phyloP scores from a whole-genome alignment of 1,284 basidiomycete species.

The Kwoniella shivajii region DNA sequence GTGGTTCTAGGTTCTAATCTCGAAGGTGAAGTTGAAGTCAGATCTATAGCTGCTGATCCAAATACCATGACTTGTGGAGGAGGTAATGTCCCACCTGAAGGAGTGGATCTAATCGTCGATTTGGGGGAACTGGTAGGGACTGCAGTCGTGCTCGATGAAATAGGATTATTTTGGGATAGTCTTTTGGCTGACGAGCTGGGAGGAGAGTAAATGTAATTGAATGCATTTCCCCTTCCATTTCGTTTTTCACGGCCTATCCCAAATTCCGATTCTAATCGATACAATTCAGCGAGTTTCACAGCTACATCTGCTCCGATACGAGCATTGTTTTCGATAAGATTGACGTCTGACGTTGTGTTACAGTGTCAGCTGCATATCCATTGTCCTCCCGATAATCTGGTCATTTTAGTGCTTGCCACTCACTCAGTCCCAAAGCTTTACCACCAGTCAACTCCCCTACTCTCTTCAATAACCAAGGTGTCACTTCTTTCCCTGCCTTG shows the following conservation, averaged over 20 bases:
- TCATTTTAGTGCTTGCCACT: conserved; percentile 35
- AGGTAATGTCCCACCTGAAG: conserved; percentile 15
- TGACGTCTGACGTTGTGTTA: conserved; percentile 65
- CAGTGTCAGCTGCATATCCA: neutral
- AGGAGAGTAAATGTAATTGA: conserved; percentile 22
- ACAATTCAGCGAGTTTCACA: conserved; percentile 68
- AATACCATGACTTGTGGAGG: conserved; percentile 63
- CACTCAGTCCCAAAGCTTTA: conserved; percentile 70
- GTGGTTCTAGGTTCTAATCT: conserved; percentile 64
- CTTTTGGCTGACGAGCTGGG: neutral
- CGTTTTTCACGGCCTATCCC: conserved; percentile 5
- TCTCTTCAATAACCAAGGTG: conserved; percentile 89
- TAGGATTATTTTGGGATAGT: neutral
- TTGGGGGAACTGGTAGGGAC: neutral
- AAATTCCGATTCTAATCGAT: conserved; percentile 16
- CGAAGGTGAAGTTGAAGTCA: conserved; percentile 62
- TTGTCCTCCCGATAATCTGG: neutral
- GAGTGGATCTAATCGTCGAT: neutral
- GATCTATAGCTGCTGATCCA: conserved; percentile 83
- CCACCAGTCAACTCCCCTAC: conserved; percentile 81
- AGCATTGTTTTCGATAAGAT: conserved; percentile 90
- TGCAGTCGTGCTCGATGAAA: neutral
- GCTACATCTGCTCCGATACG: conserved; percentile 81
- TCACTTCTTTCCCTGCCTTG: conserved; percentile 84
- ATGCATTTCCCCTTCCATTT: conserved; percentile 31